Conservation (phyloP, 2,329 filamentous ascomycete species). For the Arthroderma uncinatum region DNA sequence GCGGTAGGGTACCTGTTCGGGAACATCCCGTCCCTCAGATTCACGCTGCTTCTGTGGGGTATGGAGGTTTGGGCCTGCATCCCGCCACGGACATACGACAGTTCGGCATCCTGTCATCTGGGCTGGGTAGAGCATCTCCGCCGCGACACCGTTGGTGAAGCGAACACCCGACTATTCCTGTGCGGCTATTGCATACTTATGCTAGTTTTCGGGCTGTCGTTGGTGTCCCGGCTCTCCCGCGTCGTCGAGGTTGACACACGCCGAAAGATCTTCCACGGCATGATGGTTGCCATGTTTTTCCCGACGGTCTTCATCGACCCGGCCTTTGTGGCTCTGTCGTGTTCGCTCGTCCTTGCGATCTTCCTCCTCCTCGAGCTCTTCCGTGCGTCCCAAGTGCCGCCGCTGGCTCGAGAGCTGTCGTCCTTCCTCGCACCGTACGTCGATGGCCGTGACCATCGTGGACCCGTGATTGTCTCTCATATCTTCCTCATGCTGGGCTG, state of each 20-base stretch:
- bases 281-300: constrained; percentile 93
- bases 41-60: constrained; percentile 56
- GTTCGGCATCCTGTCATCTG: constrained; percentile 34
- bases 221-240: constrained; percentile 63
- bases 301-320: constrained; percentile 81
- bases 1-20: constrained; percentile 81
- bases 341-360: constrained; percentile 66
- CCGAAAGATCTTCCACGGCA: constrained; percentile 94
- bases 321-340: constrained; percentile 64
- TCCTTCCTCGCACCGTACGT: constrained; percentile 86
- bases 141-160: constrained; percentile 54
- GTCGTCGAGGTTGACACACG: constrained; percentile 88
- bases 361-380: constrained; percentile 85
- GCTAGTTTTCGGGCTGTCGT: constrained; percentile 57
- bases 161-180: constrained; percentile 70
- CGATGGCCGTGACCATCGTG: constrained; percentile 82
- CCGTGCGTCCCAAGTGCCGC: constrained; percentile 80
- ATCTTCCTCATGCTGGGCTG: constrained; percentile 94
- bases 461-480: constrained; percentile 89
- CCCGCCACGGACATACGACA: constrained; percentile 37
- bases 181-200: constrained; percentile 62
- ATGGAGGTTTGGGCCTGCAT: constrained; percentile 67
- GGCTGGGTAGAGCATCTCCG: constrained; percentile 59
- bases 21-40: constrained; percentile 59
- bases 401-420: constrained; percentile 74